Percentiles rank a stretch among this genome's conserved stretches.
phyloP scores from a whole-genome alignment of 2,329 filamentous ascomycete species.

The Curvularia verruculosa region DNA sequence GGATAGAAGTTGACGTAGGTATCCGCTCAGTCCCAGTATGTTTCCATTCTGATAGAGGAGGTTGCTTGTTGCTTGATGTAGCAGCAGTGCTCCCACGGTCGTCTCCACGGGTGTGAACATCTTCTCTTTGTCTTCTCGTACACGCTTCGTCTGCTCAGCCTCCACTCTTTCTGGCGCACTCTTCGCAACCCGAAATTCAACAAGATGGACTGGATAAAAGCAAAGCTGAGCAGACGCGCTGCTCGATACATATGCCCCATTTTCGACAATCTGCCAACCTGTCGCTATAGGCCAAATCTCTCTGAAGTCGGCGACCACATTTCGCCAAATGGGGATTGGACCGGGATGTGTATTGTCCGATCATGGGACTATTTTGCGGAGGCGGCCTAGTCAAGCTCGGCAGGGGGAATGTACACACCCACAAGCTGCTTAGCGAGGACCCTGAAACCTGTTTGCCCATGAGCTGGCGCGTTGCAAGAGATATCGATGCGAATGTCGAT shows the following conservation, averaged over 20 bases:
- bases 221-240: background rate
- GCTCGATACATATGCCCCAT: conserved; percentile 1
- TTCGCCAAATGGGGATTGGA: conserved; percentile 15
- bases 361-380: background rate
- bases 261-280: conserved; percentile 14
- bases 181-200: conserved; percentile 8
- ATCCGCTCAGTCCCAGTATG: conserved; percentile 58
- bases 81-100: conserved; percentile 57
- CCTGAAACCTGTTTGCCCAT: conserved; percentile 23
- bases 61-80: conserved; percentile 58
- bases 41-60: conserved; percentile 60
- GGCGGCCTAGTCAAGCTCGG: conserved; percentile 20
- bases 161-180: background rate
- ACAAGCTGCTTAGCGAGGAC: conserved; percentile 19
- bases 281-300: conserved; percentile 14
- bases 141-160: background rate
- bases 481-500: background rate
- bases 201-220: background rate
- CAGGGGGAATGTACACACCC: conserved; percentile 11
- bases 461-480: background rate
- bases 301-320: conserved; percentile 30
- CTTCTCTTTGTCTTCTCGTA: background rate
- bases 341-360: conserved; percentile 13
- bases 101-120: conserved; percentile 63
- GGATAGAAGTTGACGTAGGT: conserved; percentile 52